Conservation (phyloP, 2,329 filamentous ascomycete species). For the Torrubiella hemipterigena region DNA sequence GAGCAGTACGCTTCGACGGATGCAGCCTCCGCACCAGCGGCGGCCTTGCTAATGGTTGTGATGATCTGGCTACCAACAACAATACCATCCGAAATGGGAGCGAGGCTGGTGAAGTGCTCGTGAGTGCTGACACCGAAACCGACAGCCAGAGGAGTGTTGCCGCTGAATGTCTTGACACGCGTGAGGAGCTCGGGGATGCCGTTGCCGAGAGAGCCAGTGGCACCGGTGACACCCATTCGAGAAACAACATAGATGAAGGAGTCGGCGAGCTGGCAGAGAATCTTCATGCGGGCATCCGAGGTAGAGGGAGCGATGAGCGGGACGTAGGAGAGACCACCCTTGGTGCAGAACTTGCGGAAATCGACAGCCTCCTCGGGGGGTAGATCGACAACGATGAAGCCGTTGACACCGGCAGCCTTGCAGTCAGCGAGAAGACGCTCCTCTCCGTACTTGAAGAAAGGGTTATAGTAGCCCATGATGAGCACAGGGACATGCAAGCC, state of each 20-base stretch:
- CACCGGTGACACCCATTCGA: constrained; percentile 91
- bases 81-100: constrained; percentile 78
- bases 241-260: constrained; percentile 99
- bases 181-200: constrained; percentile 71
- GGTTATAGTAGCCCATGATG: constrained; percentile 99
- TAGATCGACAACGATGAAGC: constrained; percentile 93
- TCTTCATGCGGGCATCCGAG: constrained; percentile 84
- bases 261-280: constrained; percentile 92
- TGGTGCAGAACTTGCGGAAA: constrained; percentile 76
- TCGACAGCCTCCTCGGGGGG: constrained; percentile 91
- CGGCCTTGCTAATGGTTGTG: constrained; percentile 48
- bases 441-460: constrained; percentile 86
- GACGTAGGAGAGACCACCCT: constrained; percentile 72
- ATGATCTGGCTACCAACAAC: constrained; percentile 96
- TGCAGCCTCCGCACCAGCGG: constrained; percentile 24
- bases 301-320: constrained; percentile 94
- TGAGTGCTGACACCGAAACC: constrained; percentile 94
- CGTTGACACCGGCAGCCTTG: constrained; percentile 75
- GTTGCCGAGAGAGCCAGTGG: constrained; percentile 68
- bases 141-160: constrained; percentile 79
- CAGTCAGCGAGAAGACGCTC: constrained; percentile 78
- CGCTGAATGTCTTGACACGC: constrained; percentile 84
- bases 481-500: constrained; percentile 76
- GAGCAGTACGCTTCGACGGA: constrained; percentile 76
- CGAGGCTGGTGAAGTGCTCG: constrained; percentile 83